phyloP scores from a whole-genome alignment of 305 asterid genomes.

The Fraxinus nigra region DNA sequence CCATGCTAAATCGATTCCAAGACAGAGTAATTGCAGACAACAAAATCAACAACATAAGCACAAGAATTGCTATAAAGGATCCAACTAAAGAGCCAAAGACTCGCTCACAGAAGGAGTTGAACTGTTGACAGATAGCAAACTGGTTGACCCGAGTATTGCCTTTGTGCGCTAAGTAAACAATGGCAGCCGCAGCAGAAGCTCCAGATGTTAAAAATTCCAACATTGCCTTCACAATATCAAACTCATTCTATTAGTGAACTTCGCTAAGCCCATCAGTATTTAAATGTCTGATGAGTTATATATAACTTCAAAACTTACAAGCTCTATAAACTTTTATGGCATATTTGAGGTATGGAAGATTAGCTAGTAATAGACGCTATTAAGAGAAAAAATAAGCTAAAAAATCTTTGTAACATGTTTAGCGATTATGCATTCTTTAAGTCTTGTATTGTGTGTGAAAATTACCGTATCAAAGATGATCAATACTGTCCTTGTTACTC shows the following conservation, averaged over 20 bases:
- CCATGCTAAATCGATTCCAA: slow-evolving; percentile 20
- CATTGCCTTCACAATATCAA: slow-evolving; percentile 42
- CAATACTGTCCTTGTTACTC: slow-evolving; percentile 47
- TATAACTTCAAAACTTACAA: neutral
- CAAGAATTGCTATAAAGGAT: slow-evolving; percentile 58
- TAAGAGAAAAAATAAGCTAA: neutral
- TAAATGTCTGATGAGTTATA: neutral
- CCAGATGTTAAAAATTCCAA: slow-evolving; percentile 61
- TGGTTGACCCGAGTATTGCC: slow-evolving; percentile 62
- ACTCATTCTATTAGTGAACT: slow-evolving; percentile 3
- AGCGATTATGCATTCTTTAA: neutral
- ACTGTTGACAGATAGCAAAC: slow-evolving; percentile 67
- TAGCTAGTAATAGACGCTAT: neutral
- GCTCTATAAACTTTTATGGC: neutral
- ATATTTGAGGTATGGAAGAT: neutral
- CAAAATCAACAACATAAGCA: slow-evolving; percentile 50
- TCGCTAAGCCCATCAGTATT: neutral
- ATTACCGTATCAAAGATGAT: slow-evolving; percentile 65
- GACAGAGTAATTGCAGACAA: slow-evolving; percentile 66
- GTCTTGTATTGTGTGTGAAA: neutral
- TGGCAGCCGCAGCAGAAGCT: slow-evolving; percentile 83
- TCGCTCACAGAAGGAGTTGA: slow-evolving; percentile 67
- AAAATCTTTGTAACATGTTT: neutral
- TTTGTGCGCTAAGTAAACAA: slow-evolving; percentile 71
- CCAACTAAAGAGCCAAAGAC: slow-evolving; percentile 80